phyloP scores from a whole-genome alignment of 2,329 filamentous ascomycete species.

The Uncinocarpus reesii region DNA sequence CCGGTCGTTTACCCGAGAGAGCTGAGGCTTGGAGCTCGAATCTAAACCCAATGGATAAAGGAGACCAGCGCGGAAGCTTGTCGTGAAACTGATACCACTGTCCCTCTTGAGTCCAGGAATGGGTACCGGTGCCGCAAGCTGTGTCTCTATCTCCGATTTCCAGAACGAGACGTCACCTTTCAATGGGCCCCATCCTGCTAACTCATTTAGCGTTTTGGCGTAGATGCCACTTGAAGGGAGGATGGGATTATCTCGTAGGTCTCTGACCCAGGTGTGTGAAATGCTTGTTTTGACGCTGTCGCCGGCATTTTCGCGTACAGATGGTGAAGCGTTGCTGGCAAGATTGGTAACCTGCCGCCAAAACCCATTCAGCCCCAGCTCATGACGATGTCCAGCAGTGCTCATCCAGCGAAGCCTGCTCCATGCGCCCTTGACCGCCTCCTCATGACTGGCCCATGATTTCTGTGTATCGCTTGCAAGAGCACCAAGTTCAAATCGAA shows the following conservation, averaged over 20 bases:
- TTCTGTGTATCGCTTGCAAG: conserved; percentile 79
- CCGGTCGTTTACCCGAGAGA: conserved; percentile 81
- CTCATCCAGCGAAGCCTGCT: conserved; percentile 67
- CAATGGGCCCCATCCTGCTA: conserved; percentile 78
- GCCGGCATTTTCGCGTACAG: conserved; percentile 73
- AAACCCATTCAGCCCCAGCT: conserved; percentile 65
- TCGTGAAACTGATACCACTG: conserved; percentile 72
- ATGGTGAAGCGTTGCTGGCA: conserved; percentile 63
- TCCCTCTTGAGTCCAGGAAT: conserved; percentile 58
- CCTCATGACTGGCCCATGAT: conserved; percentile 87
- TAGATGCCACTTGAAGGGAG: conserved; percentile 76
- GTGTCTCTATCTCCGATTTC: conserved; percentile 79
- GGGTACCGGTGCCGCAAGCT: conserved; percentile 62
- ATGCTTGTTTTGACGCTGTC: conserved; percentile 84
- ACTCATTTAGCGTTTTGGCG: conserved; percentile 63
- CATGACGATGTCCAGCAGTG: conserved; percentile 56
- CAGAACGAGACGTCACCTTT: conserved; percentile 86
- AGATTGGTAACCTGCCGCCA: conserved; percentile 87
- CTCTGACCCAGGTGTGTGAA: conserved; percentile 67
- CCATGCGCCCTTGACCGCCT: conserved; percentile 68
- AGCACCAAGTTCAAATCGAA: conserved; percentile 67
- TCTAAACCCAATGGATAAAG: conserved; percentile 70
- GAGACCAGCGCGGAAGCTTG: conserved; percentile 68
- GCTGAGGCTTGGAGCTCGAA: conserved; percentile 43
- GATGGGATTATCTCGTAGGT: conserved; percentile 73